Base-by-base conservation (phyloP, 352 stramenopile genomes). In the Pilasporangium apinafurcum region DNA sequence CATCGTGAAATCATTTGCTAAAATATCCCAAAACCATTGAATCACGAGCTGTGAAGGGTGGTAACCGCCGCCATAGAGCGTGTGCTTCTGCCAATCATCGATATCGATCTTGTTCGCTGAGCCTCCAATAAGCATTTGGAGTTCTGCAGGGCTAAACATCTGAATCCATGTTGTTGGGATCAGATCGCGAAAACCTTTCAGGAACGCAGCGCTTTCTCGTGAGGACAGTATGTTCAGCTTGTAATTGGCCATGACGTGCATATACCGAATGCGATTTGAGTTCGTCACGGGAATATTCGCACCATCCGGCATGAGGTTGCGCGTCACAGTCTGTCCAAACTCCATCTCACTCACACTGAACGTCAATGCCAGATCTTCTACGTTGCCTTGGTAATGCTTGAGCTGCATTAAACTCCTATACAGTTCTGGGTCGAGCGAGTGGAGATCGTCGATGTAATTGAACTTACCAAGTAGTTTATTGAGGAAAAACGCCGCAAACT, bases 401-500 rank as follows among this genome's bases (percentile, higher is more conserved):
- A 98, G 69, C 44, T 97, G 96, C 75, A 97, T 95, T 17, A 99
- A 61, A 48, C 97, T 97, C 34, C 77, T 86, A 57, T 98, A 97
- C 28, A 99, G 63, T 59, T 96, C 86, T 2, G 66, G 63, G 54
- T 99, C 96, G 29, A 98, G 77, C 10, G 86, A 96, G 24, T 80
- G 72, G 14, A 99, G 66, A 58, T 98, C 95, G 30, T 97, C 84
- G 21, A 95, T 85, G 39, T 83, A 84, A 44, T 87, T 92, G 47
- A 78, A 76, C 57, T 88, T 87, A 37, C 73, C 75, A 17, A 99
- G 62, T n/a, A 98, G 68, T 48, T 98, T 96, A 32, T 94, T 92
- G 9, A 99, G 68, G 59, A 98, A 98, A 58, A 98, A 98, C 18
- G 92, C 88, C 0, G 95, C 90, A 65, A 99, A 99, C 51, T 96